Percentiles rank a stretch among this genome's conserved stretches.
These are phyloP conservation scores for Aspergillus udagawae DNA, from an alignment of 2,329 filamentous ascomycete species.

Conservation along the genomic window DNA sequence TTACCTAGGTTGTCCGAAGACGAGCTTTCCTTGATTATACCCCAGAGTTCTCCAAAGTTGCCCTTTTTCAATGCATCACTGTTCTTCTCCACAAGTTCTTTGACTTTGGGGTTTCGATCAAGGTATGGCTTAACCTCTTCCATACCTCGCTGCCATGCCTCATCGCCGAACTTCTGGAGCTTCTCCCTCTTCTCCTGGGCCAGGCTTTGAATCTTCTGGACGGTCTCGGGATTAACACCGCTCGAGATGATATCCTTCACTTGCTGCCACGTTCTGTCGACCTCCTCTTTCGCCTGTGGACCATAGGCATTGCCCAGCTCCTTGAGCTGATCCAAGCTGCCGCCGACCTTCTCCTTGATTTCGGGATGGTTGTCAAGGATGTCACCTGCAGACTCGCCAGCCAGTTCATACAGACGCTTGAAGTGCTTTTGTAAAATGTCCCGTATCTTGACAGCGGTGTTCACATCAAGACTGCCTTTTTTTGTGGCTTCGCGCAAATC, in stretches of 20 bases:
- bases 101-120: constrained; percentile 72
- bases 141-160: constrained; percentile 67
- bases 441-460: constrained; percentile 59
- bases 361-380: constrained; percentile 70
- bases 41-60: constrained; percentile 60
- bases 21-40: constrained; percentile 58
- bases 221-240: constrained; percentile 53
- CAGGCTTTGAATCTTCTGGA: constrained; percentile 55
- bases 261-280: constrained; percentile 67
- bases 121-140: constrained; percentile 68
- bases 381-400: constrained; percentile 59
- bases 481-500: constrained; percentile 62
- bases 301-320: constrained; percentile 66
- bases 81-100: constrained; percentile 69
- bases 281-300: constrained; percentile 71
- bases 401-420: constrained; percentile 57
- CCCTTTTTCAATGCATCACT: constrained; percentile 63
- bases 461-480: constrained; percentile 56
- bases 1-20: constrained; percentile 58
- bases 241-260: constrained; percentile 60
- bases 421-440: constrained; percentile 61
- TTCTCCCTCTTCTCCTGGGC: constrained; percentile 67
- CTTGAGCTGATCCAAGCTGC: constrained; percentile 65
- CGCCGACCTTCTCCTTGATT: constrained; percentile 68
- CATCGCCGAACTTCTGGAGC: constrained; percentile 63